Base-by-base conservation (phyloP, 257 asterid genomes). In the Solanum dulcamara region DNA sequence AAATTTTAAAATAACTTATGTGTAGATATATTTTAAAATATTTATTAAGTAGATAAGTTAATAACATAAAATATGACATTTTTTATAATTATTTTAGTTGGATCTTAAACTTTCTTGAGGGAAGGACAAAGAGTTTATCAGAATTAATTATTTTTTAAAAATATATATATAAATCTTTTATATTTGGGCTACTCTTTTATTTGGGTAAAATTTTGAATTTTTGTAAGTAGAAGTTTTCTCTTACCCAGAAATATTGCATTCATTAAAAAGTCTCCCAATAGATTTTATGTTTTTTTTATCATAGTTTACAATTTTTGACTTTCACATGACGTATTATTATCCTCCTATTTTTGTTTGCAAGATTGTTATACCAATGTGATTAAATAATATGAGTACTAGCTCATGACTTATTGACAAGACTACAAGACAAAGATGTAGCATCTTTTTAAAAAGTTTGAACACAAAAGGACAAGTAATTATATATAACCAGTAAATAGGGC, bases 401-500 rank as follows among this genome's bases (percentile, higher is more conserved):
- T 24, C 57, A 74, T 42, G 37, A 75, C 37, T 12, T n/a, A 40
- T 72, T 12, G 81, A 15, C 68, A 33, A 81, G 70, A 20, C 50
- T 30, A 53, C 3, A 40, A 62, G 57, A 37, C 59, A 82, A 17
- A 60, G 33, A 15, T 60, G 28, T 24, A 38, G 32, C 37, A 82
- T 24, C 60, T 38, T 82, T 42, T 26, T 1, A 10, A 30, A 81
- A 82, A 60, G 40, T 37, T 60, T 60, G 18, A 30, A 40, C 85
- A 60, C 33, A 77, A 15, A 70, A 28, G 64, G 44, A 32, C 64
- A 70, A 59, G 53, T 68, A 62, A 87, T 81, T 55, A 71, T 81
- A 85, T 57, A 72, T n/a, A 55, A 66, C 46, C 72, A 62, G 70
- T 59, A 87, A 50, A 81, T 44, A 85, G 88, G 92, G 80, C 83